Evolutionary conservation across 2,329 filamentous ascomycete genomes (phyloP).

Genomic region (Xylariomycetidae sp.): DNA sequence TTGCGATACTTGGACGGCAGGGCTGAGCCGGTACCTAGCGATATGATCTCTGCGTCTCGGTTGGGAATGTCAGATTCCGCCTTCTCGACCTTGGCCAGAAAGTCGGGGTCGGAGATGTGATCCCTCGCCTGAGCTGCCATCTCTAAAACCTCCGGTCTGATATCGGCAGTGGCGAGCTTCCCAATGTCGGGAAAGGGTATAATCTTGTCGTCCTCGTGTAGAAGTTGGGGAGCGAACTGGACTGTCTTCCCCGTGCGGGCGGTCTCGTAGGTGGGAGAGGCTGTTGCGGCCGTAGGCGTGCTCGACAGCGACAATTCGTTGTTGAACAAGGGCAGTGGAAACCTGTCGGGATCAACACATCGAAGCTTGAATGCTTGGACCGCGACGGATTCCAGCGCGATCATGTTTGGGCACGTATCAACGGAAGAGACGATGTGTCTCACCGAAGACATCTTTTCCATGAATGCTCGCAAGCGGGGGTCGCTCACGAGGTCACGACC

Average conservation of each 20-base stretch:
- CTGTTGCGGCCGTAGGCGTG: conserved; percentile 7
- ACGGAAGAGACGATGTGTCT: conserved; percentile 74
- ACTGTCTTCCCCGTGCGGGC: conserved; percentile 41
- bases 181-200: conserved; percentile 45
- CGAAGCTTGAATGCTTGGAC: conserved; percentile 64
- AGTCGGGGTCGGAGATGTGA: conserved; percentile 19
- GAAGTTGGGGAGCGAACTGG: conserved; percentile 42
- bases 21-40: conserved; percentile 88
- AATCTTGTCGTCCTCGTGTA: conserved; percentile 41
- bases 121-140: conserved; percentile 47
- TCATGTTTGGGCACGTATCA: conserved; percentile 70
- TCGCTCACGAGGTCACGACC: conserved; percentile 63
- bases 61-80: conserved; percentile 63
- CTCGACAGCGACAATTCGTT: conserved; percentile 38
- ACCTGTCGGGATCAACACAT: conserved; percentile 68
- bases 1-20: conserved; percentile 91
- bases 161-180: conserved; percentile 33
- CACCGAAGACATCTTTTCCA: conserved; percentile 53
- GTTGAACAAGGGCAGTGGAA: conserved; percentile 63
- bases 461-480: conserved; percentile 62
- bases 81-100: conserved; percentile 34
- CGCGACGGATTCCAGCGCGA: conserved; percentile 65
- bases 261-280: conserved; percentile 27
- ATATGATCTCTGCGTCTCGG: conserved; percentile 74
- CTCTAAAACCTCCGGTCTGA: conserved; percentile 39